Evolutionary conservation across 768 basidiomycete genomes (phyloP), one percentile per base, ranked within the genome.

Genomic region (Xerocomellus dryophilus): DNA sequence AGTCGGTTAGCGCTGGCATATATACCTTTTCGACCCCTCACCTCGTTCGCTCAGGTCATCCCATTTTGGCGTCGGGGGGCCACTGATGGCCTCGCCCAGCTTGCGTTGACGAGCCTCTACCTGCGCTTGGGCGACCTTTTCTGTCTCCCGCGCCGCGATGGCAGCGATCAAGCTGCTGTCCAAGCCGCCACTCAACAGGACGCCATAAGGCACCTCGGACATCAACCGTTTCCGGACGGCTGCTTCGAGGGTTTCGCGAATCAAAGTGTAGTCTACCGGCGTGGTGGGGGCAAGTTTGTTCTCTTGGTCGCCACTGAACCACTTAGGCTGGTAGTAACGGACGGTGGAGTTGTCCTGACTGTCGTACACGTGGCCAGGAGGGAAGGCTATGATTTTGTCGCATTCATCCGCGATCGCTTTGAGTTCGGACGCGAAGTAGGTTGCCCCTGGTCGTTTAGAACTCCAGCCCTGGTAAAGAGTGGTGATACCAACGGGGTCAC

Each of bases 201-300:
- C 97, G 54, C 97, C 97, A 61, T 95, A 99, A 3, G 97, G 97
- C 11, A 98, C 97, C 72, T 99, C 97, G 29, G 89, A 90, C 97
- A 99, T 99, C 18, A 99, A 75, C 44, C 97, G 81, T 71, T 98
- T 99, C 64, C 85, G 81, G 45, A 99, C 97, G 14, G 97, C 92
- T 29, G 81, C 86, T 73, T 98, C 97, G 27, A 99, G 79, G 0
- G 86, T 79, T 68, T 90, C 84, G 39, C 95, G 83, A 31, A 99
- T 71, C 21, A 81, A 71, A 7, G 77, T 86, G 41, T 88, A 73
- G 69, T 98, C 83, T 12, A 79, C 81, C 7, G 80, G 60, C 31
- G 73, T 78, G 43, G 81, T 79, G 29, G 93, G 88, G 12, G 71
- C 62, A 9, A 75, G 81, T 9, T 78, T 74, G 14, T 74, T 78